Conservation (phyloP, 441 rosid species). For the Hura crepitans region DNA sequence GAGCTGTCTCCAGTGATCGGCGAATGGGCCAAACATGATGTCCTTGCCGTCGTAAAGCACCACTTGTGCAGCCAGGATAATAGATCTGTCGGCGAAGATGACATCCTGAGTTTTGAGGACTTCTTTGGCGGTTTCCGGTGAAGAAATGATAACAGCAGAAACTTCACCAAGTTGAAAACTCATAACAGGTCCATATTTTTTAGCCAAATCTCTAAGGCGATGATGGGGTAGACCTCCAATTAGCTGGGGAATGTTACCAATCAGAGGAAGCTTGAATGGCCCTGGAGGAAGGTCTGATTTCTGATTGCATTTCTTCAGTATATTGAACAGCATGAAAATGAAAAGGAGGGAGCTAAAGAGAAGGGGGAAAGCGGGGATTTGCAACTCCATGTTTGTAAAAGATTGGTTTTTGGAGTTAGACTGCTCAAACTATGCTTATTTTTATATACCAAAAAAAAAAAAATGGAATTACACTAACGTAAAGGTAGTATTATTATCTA, state of each 20-base stretch:
- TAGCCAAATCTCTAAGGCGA: constrained; percentile 33
- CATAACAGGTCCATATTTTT: too few relatives aligned
- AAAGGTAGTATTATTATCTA: too few relatives aligned
- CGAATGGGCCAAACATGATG: too few relatives aligned
- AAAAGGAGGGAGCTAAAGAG: background rate
- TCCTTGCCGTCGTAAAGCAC: too few relatives aligned
- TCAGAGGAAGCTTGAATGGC: constrained; percentile 34
- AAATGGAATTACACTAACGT: too few relatives aligned
- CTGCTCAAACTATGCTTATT: too few relatives aligned
- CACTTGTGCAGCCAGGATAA: too few relatives aligned
- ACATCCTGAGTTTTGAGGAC: background rate
- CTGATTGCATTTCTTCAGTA: background rate
- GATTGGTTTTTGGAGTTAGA: too few relatives aligned
- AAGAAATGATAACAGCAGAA: background rate
- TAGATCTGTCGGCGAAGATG: background rate
- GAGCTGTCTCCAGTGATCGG: too few relatives aligned
- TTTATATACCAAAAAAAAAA: too few relatives aligned
- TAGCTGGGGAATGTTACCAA: constrained; percentile 35
- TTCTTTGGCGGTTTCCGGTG: background rate
- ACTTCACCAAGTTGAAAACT: background rate
- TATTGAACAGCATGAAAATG: background rate
- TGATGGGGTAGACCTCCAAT: constrained; percentile 34
- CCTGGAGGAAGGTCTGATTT: constrained; percentile 23
- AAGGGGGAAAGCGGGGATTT: background rate
- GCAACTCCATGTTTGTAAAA: background rate